These are phyloP conservation scores for Pyrenochaeta sp. DNA, from an alignment of 2,329 filamentous ascomycete species.

Conservation along the genomic window DNA sequence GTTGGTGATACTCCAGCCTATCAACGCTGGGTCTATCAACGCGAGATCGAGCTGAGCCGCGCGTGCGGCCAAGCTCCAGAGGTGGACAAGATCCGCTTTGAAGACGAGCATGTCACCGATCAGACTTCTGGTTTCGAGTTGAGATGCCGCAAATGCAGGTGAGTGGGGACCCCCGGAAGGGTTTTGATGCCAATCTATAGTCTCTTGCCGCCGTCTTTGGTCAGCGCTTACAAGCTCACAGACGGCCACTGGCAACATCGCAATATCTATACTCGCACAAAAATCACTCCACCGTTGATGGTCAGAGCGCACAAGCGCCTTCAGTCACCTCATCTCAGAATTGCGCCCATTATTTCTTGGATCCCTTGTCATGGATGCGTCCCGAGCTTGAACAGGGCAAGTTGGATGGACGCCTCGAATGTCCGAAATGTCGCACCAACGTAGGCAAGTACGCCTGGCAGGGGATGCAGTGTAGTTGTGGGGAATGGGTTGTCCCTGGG, in stretches of 20 bases:
- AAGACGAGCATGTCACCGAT: slow-evolving; percentile 68
- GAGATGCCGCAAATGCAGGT: slow-evolving; percentile 91
- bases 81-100: slow-evolving; percentile 78
- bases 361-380: slow-evolving; percentile 96
- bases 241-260: slow-evolving; percentile 68
- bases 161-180: slow-evolving; percentile 43
- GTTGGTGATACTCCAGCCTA: slow-evolving; percentile 77
- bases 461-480: slow-evolving; percentile 90
- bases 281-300: slow-evolving; percentile 34
- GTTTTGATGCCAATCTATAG: slow-evolving; percentile 13
- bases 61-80: slow-evolving; percentile 82
- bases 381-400: slow-evolving; percentile 81
- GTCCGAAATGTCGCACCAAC: slow-evolving; percentile 84
- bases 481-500: slow-evolving; percentile 87
- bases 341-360: slow-evolving; percentile 90
- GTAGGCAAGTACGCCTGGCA: slow-evolving; percentile 97
- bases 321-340: slow-evolving; percentile 34
- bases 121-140: slow-evolving; percentile 65
- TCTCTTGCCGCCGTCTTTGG: slow-evolving; percentile 15
- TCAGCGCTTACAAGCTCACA: slow-evolving; percentile 47
- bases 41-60: slow-evolving; percentile 71
- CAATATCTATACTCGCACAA: slow-evolving; percentile 74
- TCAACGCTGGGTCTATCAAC: slow-evolving; percentile 77
- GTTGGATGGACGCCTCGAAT: slow-evolving; percentile 84
- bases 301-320: slow-evolving; percentile 19